Conservation (phyloP, 2,329 filamentous ascomycete species). For the Fusarium keratoplasticum region DNA sequence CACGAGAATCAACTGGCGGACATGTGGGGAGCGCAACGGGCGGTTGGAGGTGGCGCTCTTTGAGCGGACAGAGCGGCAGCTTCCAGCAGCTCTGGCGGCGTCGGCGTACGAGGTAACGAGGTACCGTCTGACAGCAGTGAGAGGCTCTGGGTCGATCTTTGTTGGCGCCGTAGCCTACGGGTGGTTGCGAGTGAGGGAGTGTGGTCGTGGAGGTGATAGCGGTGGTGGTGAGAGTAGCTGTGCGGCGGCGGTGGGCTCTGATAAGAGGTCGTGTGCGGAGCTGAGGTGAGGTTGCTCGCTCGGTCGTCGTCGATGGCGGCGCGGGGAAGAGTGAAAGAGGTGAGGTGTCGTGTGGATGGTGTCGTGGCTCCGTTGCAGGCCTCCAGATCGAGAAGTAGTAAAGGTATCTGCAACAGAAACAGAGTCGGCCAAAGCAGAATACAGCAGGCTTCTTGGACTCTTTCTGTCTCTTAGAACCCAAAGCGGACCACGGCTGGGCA, state of each 20-base stretch:
- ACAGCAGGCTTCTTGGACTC: conserved; percentile 19
- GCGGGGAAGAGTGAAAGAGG: conserved; percentile 35
- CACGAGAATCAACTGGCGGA: conserved; percentile 44
- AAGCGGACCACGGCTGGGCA: conserved; percentile 25
- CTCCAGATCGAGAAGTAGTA: conserved; percentile 32
- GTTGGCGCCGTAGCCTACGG: not conserved
- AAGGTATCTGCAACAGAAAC: conserved; percentile 23
- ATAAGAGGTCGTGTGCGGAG: conserved; percentile 36
- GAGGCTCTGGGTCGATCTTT: not conserved
- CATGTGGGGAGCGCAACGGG: conserved; percentile 44
- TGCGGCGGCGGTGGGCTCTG: conserved; percentile 1
- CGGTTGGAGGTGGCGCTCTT: conserved; percentile 42
- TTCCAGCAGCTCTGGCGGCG: conserved; percentile 16
- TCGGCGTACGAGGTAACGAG: conserved; percentile 19
- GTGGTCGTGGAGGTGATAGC: conserved; percentile 5
- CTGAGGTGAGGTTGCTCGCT: conserved; percentile 32
- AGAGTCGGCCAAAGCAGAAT: conserved; percentile 23
- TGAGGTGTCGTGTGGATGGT: conserved; percentile 37
- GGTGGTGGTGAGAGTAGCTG: not conserved
- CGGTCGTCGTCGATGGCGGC: conserved; percentile 31
- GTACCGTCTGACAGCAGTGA: conserved; percentile 3
- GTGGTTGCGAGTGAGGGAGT: conserved; percentile 9
- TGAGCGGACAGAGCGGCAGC: conserved; percentile 29
- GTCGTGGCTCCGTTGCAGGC: conserved; percentile 28
- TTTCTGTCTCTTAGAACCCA: conserved; percentile 3